These are phyloP conservation scores for Alloascoidea africana DNA, from an alignment of 805 yeast species.

Conservation along the genomic window DNA sequence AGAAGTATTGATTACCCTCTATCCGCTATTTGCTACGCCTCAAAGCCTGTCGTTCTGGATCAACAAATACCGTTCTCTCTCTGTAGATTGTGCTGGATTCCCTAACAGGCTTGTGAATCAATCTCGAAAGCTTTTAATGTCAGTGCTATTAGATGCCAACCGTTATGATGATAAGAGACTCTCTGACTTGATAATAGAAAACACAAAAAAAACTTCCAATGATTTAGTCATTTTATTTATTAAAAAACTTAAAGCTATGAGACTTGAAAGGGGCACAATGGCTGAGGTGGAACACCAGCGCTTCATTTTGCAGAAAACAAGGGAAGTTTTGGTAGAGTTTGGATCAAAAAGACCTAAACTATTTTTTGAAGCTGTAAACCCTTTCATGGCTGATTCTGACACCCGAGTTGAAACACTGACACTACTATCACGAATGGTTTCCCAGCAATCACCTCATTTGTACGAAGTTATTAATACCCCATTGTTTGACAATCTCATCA, in stretches of 20 bases:
- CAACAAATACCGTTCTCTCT: not conserved
- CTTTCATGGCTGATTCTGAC: conserved; percentile 12
- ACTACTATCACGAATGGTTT: conserved; percentile 18
- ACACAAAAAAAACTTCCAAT: too few species aligned
- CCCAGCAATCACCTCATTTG: conserved; percentile 10
- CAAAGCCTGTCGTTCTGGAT: not conserved
- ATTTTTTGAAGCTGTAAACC: conserved; percentile 18
- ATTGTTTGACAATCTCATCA: conserved; percentile 19
- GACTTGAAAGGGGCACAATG: not conserved
- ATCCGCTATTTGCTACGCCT: not conserved
- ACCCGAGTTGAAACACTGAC: conserved; percentile 17
- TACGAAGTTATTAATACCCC: conserved; percentile 15
- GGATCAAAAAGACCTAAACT: conserved; percentile 16
- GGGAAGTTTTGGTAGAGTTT: conserved; percentile 17
- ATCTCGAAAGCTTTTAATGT: not conserved
- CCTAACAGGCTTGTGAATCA: not conserved
- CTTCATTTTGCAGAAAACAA: conserved; percentile 23
- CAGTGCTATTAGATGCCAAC: not conserved
- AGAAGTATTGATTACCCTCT: not conserved
- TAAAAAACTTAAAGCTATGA: too few species aligned
- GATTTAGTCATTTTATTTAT: too few species aligned
- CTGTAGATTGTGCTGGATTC: not conserved
- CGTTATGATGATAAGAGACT: not conserved
- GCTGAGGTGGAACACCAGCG: conserved; percentile 22
- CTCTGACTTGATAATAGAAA: not conserved